Base-by-base conservation (phyloP, 2,329 filamentous ascomycete species). In the Colletotrichum tamarilloi region DNA sequence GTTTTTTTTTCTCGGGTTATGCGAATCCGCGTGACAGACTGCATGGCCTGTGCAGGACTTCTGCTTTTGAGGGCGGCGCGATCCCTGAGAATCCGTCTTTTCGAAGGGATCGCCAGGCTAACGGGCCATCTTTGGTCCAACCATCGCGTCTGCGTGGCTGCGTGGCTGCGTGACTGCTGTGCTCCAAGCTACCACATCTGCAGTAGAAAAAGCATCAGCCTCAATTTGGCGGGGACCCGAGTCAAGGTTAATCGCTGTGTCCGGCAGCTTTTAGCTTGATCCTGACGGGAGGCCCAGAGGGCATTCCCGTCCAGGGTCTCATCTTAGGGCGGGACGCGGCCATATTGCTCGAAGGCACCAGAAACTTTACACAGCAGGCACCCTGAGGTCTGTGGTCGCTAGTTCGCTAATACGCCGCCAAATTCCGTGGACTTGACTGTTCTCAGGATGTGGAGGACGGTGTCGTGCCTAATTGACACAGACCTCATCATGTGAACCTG, bases 281-380 rank as follows among this genome's bases (percentile, higher is more conserved):
- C 19, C 26, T 65, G 67, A 60, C 46, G 66, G 32, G 59, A 65
- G 46, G 52, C 55, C 55, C 28, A 38, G 66, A 65, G 60, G 55
- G 46, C 55, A 55, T 62, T 65, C 46, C 59, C 66, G 55, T 60
- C 55, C 53, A 73, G 46, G 59, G 70, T 65, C 32, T 49, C 22
- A 42, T 42, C 26, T 49, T 22, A 16, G 32, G 60, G 38, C 60
- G 59, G 49, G 56, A 62, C 53, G 19, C 32, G 32, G 14, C 55
- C 22, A 52, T 65, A 30, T 70, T n/a, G 59, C 58, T 69, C 55
- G 60, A 73, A 73, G 55, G 42, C 42, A 49, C 70, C 55, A 65
- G 70, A 69, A 64, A 56, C 58, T 55, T 70, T 11, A 32, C 30
- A 11, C 30, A 32, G 30, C 55, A 35, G 28, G 8, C 42, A 58